phyloP scores from a whole-genome alignment of 106 monocot genomes.

The Xerophyta viscosa region DNA sequence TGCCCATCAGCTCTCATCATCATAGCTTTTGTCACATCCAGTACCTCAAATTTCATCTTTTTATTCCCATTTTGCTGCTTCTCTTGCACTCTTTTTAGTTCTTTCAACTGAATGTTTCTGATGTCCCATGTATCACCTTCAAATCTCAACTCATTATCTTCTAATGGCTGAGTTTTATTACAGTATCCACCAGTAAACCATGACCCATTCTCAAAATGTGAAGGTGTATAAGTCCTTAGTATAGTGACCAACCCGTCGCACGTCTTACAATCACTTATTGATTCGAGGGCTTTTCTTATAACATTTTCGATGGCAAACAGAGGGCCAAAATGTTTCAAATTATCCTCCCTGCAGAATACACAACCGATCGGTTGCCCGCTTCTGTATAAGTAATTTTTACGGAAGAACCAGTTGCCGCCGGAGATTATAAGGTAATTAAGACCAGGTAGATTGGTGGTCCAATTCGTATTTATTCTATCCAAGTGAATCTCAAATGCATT shows the following conservation, averaged over 20 bases:
- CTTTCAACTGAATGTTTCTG: conserved; percentile 34
- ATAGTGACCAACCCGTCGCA: conserved; percentile 33
- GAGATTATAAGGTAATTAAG: conserved; percentile 46
- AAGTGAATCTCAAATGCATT: conserved; percentile 39
- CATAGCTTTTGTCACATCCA: conserved; percentile 76
- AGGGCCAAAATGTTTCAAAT: conserved; percentile 12
- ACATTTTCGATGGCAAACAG: conserved; percentile 23
- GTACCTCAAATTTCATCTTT: conserved; percentile 20
- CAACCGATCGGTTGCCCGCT: conserved; percentile 31
- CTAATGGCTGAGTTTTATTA: conserved; percentile 35
- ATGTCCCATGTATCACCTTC: conserved; percentile 13
- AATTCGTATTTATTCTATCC: conserved; percentile 34
- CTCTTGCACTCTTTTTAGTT: conserved; percentile 20
- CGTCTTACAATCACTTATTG: conserved; percentile 13
- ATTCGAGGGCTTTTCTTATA: conserved; percentile 24
- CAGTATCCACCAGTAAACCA: conserved; percentile 54
- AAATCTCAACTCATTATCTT: conserved; percentile 13
- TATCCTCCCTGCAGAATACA: conserved; percentile 29
- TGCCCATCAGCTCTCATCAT: conserved; percentile 54
- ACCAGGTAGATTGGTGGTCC: conserved; percentile 28
- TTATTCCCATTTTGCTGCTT: neutral
- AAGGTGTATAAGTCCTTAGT: conserved; percentile 48
- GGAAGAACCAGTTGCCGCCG: conserved; percentile 62
- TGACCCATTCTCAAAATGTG: conserved; percentile 55
- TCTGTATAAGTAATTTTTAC: conserved; percentile 49